Conservation (phyloP, 1,284 basidiomycete genomes). For the Gymnopus androsaceus region DNA sequence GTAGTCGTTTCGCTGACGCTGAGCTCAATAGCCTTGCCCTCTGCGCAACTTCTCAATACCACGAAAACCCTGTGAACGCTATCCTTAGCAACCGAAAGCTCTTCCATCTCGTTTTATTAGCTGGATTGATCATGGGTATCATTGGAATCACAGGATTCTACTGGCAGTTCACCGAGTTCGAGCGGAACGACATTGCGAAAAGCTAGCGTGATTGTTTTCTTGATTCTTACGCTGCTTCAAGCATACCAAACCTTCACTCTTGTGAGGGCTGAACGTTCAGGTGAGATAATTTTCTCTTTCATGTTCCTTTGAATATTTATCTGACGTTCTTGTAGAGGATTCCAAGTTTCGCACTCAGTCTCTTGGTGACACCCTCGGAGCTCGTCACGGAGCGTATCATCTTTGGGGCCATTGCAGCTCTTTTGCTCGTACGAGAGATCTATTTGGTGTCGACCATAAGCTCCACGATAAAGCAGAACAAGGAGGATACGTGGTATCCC, state of each 20-base stretch:
- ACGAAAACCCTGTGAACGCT: conserved; percentile 20
- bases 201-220: conserved; percentile 19
- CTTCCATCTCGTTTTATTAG: conserved; percentile 35
- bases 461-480: background rate
- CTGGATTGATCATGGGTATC: conserved; percentile 38
- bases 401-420: background rate
- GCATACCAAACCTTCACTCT: no score
- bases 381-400: background rate
- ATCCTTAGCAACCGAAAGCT: conserved; percentile 33
- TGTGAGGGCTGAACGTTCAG: no score
- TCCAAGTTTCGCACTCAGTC: background rate
- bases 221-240: no score
- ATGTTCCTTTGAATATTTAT: background rate
- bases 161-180: conserved; percentile 17
- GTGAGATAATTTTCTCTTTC: no score
- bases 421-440: no score
- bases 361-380: background rate
- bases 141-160: conserved; percentile 33
- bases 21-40: conserved; percentile 4
- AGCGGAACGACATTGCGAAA: conserved; percentile 5
- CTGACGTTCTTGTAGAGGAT: background rate
- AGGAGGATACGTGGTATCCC: conserved; percentile 4
- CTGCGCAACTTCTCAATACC: conserved; percentile 1
- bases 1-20: no score
- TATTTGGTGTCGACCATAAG: no score